These are phyloP conservation scores for Omphalea diandra DNA, from an alignment of 441 rosid species.

Conservation along the genomic window DNA sequence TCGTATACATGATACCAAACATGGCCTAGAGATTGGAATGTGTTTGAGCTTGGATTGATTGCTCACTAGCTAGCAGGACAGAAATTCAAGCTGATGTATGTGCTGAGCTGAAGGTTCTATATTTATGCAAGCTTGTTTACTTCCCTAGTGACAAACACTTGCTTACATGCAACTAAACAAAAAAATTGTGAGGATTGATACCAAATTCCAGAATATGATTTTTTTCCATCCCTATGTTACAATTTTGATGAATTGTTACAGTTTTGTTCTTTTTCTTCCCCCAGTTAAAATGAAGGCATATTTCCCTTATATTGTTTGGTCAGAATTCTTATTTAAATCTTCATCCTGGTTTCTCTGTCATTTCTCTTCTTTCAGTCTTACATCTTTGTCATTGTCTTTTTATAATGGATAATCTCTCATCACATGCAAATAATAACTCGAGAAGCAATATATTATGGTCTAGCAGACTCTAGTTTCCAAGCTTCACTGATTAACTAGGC, in stretches of 20 bases:
- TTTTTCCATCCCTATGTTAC: no score
- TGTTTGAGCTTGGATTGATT: not conserved
- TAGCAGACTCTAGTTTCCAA: slow-evolving; percentile 45
- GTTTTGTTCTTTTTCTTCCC: no score
- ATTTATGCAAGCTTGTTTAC: not conserved
- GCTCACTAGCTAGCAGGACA: not conserved
- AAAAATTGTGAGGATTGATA: not conserved
- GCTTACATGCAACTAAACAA: no score
- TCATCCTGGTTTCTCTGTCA: not conserved
- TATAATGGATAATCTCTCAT: slow-evolving; percentile 18
- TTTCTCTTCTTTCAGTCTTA: not conserved
- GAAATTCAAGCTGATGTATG: not conserved
- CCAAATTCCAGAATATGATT: not conserved
- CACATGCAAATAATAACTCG: slow-evolving; percentile 76
- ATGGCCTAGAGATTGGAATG: no score
- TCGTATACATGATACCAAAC: no score
- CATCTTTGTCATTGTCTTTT: not conserved
- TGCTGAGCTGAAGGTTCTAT: not conserved
- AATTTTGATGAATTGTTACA: no score
- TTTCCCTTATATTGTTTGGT: no score
- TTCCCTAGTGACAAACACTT: not conserved
- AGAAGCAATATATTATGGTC: slow-evolving; percentile 64
- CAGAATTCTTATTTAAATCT: not conserved
- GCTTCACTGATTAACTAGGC: slow-evolving; percentile 78
- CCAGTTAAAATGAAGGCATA: no score